Evolutionary conservation across 169 alveolate genomes (phyloP), one percentile per base, ranked within the genome.

Genomic region (Plasmodium knowlesi): DNA sequence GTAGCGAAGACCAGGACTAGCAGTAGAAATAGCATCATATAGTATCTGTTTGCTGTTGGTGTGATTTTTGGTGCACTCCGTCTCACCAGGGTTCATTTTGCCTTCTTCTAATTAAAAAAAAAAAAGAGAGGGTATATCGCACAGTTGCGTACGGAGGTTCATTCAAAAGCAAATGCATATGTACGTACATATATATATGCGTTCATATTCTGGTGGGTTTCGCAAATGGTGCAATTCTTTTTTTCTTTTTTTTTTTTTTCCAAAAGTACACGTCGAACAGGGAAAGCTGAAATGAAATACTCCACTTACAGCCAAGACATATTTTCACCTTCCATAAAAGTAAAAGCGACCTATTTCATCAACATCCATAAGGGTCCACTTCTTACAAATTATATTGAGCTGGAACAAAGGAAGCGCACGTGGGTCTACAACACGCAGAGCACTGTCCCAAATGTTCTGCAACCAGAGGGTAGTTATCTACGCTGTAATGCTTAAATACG

Each of bases 1-100:
- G 37, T 57, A 37, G 82, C 70, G 25, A 61, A 78, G 67, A 72
- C 70, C 73, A 88, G 50, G 43, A 88, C 57, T 41, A 78, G 82
- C 57, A 88, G 81, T 67, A 78, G 72, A 37, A 88, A 78, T 88
- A 57, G 79, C 94, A 88, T 88, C 82, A 88, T 88, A 79, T 88
- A 37, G 46, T 83, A 83, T 8, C 73, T 34, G 46, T 67, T n/a
- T 88, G 6, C 53, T 57, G 43, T 79, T 73, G 80, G 61, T 39
- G 50, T 28, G 25, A 22, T 14, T 53, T 12, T 50, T n/a, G 71
- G 89, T 16, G 46, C 53, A 72, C 28, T 86, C 22, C 39, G 71
- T 67, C 82, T 88, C 89, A 53, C 70, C 46, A 16, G 30, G 32
- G 32, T 57, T 80, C 89, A 88, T 78, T 80, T 88, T 76, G 22